Conservation (phyloP, 768 basidiomycete genomes). For the Podaxis mareebaensis region DNA sequence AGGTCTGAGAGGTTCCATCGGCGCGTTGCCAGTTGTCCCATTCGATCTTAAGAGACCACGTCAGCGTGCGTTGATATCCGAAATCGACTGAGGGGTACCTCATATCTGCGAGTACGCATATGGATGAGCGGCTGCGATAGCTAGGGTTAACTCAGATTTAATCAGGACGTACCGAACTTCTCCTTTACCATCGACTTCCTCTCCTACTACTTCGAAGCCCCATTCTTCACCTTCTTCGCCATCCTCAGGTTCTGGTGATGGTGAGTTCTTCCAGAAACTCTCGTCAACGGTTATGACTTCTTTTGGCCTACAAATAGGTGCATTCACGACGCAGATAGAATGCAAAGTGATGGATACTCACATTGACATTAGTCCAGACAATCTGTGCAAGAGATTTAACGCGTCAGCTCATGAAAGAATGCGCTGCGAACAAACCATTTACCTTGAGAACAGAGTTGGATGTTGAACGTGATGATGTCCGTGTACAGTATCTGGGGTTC, state of each 20-base stretch:
- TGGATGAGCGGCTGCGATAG: background rate
- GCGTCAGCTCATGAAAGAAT: too few species aligned
- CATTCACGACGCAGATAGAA: background rate
- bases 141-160: background rate
- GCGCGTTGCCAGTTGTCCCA: slow-evolving; percentile 53
- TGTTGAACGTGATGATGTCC: too few species aligned
- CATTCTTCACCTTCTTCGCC: slow-evolving; percentile 26
- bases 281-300: background rate
- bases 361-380: background rate
- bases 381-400: too few species aligned
- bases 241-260: slow-evolving; percentile 15
- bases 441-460: too few species aligned
- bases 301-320: background rate
- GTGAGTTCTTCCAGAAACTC: slow-evolving; percentile 13
- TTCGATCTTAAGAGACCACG: slow-evolving; percentile 36
- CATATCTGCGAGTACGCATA: slow-evolving; percentile 25
- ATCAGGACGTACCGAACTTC: slow-evolving; percentile 29
- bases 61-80: background rate
- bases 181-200: slow-evolving; percentile 36
- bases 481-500: too few species aligned
- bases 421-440: too few species aligned
- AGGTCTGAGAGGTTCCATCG: slow-evolving; percentile 58
- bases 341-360: background rate
- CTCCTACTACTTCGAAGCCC: slow-evolving; percentile 37
- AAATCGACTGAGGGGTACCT: slow-evolving; percentile 24